Conservation (phyloP, 176 grass and related monocot genomes). For the Secale cereale region DNA sequence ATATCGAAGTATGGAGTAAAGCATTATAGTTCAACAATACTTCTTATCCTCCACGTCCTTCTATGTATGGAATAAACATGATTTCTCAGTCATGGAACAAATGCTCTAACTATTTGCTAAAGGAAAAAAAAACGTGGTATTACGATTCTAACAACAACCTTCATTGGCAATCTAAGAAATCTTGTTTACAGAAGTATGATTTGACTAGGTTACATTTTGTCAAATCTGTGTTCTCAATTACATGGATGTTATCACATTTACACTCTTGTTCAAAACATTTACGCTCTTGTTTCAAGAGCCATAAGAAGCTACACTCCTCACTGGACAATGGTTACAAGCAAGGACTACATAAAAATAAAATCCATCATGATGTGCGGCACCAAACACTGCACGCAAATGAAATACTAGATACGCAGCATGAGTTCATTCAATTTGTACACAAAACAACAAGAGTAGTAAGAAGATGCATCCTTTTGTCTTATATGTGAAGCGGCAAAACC, state of each 20-base stretch:
- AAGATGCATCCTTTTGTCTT: constrained; percentile 2
- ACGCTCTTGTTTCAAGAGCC: constrained; percentile 4
- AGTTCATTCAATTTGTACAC: not conserved
- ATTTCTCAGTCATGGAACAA: constrained; percentile 17
- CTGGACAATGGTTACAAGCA: not conserved
- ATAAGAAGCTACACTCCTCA: not conserved
- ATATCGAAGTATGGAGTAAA: constrained; percentile 71
- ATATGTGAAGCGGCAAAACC: not conserved
- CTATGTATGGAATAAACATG: not conserved
- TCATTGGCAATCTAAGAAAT: not conserved
- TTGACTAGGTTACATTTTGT: not conserved
- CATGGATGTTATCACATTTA: not conserved
- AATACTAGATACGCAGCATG: not conserved
- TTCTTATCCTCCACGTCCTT: not conserved
- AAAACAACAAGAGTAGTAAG: not conserved
- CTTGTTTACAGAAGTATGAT: constrained; percentile 10
- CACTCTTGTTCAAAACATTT: not conserved
- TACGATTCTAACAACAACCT: not conserved
- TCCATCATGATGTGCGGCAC: not conserved
- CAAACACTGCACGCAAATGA: not conserved
- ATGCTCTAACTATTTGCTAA: not conserved
- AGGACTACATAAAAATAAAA: constrained; percentile 1
- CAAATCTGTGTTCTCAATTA: not conserved
- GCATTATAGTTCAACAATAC: not conserved
- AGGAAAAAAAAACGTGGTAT: constrained; percentile 1